These are phyloP conservation scores for Petrea volubilis DNA, from an alignment of 257 asterid species.

Conservation along the genomic window DNA sequence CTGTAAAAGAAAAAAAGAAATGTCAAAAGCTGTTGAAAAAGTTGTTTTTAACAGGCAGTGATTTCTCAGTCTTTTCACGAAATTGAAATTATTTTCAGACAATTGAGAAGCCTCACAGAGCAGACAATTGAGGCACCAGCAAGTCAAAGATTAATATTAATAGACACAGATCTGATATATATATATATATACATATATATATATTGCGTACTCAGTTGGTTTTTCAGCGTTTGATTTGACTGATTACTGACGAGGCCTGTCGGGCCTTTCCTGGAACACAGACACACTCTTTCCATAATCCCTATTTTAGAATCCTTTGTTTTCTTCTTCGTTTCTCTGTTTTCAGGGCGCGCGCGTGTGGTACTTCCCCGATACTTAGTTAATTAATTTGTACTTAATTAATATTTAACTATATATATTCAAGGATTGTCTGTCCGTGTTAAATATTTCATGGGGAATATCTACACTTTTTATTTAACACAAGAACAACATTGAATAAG, in stretches of 20 bases:
- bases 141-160: background rate
- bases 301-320: conserved; percentile 17
- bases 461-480: no score
- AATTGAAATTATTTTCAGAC: no score
- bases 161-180: conserved; percentile 12
- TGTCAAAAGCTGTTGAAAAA: background rate
- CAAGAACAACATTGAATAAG: no score
- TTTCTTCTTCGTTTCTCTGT: background rate
- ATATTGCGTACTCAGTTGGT: conserved; percentile 33
- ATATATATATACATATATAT: no score
- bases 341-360: background rate
- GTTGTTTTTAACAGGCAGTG: background rate
- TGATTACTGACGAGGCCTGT: conserved; percentile 24
- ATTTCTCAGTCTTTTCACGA: background rate
- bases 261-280: conserved; percentile 28
- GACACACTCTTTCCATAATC: conserved; percentile 27
- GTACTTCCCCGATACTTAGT: no score
- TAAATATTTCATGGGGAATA: no score
- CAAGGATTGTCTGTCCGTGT: no score
- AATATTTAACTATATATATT: no score
- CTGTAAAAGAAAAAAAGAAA: background rate
- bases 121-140: background rate
- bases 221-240: conserved; percentile 28
- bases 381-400: no score
- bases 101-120: background rate